Base-by-base conservation (phyloP, 768 basidiomycete genomes). In the Cyathus striatus region DNA sequence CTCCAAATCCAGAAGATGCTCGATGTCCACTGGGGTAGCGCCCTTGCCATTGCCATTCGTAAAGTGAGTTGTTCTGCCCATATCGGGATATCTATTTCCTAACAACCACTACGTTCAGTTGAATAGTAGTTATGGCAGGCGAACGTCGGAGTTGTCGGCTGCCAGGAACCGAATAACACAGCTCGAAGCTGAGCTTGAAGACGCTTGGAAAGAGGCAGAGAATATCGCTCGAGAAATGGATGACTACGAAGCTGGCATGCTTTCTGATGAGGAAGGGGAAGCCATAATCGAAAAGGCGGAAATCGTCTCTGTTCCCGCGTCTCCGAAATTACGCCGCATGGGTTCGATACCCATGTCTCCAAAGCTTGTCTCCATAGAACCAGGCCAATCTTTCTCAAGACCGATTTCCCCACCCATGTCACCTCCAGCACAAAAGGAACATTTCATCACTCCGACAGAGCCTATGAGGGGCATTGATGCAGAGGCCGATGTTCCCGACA, bases 181-280 rank as follows among this genome's bases (percentile, higher is more conserved):
- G 41, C 72, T 90, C 17, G 72, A 84, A 51, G 83, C 73, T 12
- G 84, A 88, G 49, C 67, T 90, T 18, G 79, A 83, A 38, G 89
- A 90, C 41, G 89, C 87, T 0, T 90, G 89, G 89, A 72, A 72
- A 37, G 80, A 83, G 45, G 89, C 86, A 2, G 82, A 87, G 51
- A 76, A 75, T 32, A 66, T 89, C 50, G 89, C 87, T 1, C 59
- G 66, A 40, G 84, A 89, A 56, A 72, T 89, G 53, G 86, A 90
- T 56, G 78, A 78, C 33, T 58, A 79, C 40, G 78, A 82, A 41
- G 60, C 56, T 20, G 64, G 53, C 10, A 54, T 57, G 20, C 42
- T 48, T 18, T 61, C 55, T 38, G 61, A 62, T 41, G 60, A 62
- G 24, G 61, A 66, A 23, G 60, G 52, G 13, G 65, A 58, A 40